Percentiles rank a stretch among this genome's conserved stretches.
These are phyloP conservation scores for Hamigera avellanea DNA, from an alignment of 495 filamentous ascomycete species.

Conservation along the genomic window DNA sequence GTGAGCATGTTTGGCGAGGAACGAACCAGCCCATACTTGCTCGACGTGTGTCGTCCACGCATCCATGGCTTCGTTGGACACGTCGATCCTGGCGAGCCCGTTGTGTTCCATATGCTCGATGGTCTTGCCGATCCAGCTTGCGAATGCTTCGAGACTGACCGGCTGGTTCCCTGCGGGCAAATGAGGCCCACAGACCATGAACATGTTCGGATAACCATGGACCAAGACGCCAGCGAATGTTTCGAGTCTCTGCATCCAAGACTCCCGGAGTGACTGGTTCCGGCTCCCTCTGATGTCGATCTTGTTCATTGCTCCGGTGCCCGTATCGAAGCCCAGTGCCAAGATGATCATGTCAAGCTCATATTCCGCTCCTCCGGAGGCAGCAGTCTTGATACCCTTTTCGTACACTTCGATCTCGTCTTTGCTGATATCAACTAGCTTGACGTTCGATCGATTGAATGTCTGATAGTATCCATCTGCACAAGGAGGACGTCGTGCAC, in stretches of 20 bases:
- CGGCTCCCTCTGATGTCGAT: slow-evolving; percentile 17
- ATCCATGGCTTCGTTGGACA: slow-evolving; percentile 6
- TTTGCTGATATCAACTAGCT: slow-evolving; percentile 6
- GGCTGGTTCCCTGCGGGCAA: slow-evolving; percentile 33
- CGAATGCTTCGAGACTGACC: slow-evolving; percentile 27
- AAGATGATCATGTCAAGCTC: slow-evolving; percentile 30
- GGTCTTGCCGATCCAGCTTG: slow-evolving; percentile 6
- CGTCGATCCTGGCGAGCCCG: slow-evolving; percentile 6
- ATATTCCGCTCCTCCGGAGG: neutral
- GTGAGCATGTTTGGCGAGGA: neutral
- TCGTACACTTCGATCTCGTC: slow-evolving; percentile 5
- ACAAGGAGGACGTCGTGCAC: slow-evolving; percentile 6
- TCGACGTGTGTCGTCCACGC: slow-evolving; percentile 17
- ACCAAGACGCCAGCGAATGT: slow-evolving; percentile 12
- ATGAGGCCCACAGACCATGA: slow-evolving; percentile 17
- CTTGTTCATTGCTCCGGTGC: slow-evolving; percentile 17
- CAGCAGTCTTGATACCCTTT: slow-evolving; percentile 18
- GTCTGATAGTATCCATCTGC: slow-evolving; percentile 11
- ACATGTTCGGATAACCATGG: slow-evolving; percentile 15
- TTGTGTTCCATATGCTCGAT: slow-evolving; percentile 6
- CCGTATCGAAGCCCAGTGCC: slow-evolving; percentile 26
- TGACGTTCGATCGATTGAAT: slow-evolving; percentile 9
- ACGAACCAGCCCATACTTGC: neutral
- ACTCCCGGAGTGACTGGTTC: slow-evolving; percentile 8
- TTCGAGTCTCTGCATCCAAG: slow-evolving; percentile 14